Evolutionary conservation across 163 green algal genomes (phyloP), one percentile per base, ranked within the genome.

Genomic region (Scenedesmus sp.): DNA sequence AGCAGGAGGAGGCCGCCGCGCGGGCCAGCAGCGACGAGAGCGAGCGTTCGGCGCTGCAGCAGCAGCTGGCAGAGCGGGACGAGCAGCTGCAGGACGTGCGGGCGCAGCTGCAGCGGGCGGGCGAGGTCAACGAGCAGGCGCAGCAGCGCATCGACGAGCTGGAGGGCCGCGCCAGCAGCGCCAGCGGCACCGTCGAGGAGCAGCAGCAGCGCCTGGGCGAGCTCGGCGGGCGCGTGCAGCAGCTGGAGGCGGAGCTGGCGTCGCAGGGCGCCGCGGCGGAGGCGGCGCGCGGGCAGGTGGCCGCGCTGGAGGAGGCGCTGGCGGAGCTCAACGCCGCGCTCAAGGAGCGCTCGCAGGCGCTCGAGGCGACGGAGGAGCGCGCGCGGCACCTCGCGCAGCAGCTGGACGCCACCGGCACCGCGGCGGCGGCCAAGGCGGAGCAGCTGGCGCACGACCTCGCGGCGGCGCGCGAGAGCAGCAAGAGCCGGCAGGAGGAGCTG

Each of bases 21-120:
- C 54, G 18, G 6, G 20, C 69, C 63, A 77, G 24, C 83, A 87
- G 67, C 60, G 71, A 6, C 51, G 83, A 18, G 33, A 66, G 31
- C 67, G 18, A 65, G 51, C 33, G 22, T 26, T 26, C 50, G 20
- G 17, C 33, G 10, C 42, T 78, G 42, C 36, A 78, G 56, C 70
- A 78, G 70, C 70, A 78, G 58, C 26, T 70, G 15, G 24, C 36
- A 28, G 70, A 78, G 29, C 31, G 70, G 26, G 54, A 78, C n/a
- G 53, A 47, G 53, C 53, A 64, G 54, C 56, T 14, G 56, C 44
- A 70, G 64, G 20, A 64, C 48, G 33, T 31, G 18, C 3, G 51
- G 50, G 20, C 42, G 18, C 36, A 34, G 51, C 67, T 54, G 28
- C n/a, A 70, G 66, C 28, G n/a, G n/a, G n/a, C n/a, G n/a, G n/a